A percentile compares a stretch with the other conserved stretches of the same genome.
Conservation (phyloP, 1,284 basidiomycete genomes). For the Wolfiporia cocos region DNA sequence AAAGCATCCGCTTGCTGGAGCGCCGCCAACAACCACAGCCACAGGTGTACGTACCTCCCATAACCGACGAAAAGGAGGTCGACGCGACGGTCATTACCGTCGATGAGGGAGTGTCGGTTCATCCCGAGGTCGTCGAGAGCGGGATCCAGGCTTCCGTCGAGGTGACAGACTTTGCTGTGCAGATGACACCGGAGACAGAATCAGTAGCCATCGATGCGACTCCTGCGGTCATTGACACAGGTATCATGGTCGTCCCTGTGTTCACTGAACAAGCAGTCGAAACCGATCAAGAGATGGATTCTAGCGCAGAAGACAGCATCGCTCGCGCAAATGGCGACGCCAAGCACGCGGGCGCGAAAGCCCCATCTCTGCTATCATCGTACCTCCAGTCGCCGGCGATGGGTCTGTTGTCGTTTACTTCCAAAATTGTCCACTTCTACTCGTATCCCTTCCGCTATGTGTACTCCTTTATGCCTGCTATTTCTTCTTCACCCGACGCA, state of each 20-base stretch:
- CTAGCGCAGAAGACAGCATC: too few relatives aligned
- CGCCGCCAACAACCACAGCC: constrained; percentile 32
- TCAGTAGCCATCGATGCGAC: constrained; percentile 28
- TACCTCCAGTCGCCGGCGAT: constrained; percentile 17
- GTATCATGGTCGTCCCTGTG: constrained; percentile 18
- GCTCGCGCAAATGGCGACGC: too few relatives aligned
- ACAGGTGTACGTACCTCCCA: constrained; percentile 23
- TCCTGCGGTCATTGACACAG: constrained; percentile 21
- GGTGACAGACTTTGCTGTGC: constrained; percentile 33
- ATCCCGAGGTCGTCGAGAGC: constrained; percentile 35
- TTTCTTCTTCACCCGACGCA: constrained; percentile 9
- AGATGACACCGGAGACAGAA: constrained; percentile 20
- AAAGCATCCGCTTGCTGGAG: constrained; percentile 56
- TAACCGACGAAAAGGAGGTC: constrained; percentile 36
- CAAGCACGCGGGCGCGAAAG: constrained; percentile 6
- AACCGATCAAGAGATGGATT: too few relatives aligned
- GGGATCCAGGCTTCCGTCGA: constrained; percentile 44
- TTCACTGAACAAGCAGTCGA: constrained; percentile 19
- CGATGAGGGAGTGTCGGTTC: constrained; percentile 43
- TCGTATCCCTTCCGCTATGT: constrained; percentile 25
- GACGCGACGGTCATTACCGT: constrained; percentile 46
- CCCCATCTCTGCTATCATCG: constrained; percentile 12
- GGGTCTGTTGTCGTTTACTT: constrained; percentile 21
- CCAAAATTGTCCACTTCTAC: constrained; percentile 24
- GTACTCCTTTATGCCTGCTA: constrained; percentile 22